Evolutionary conservation across 2,329 filamentous ascomycete species (phyloP), one percentile per base, ranked within the genome.

Genomic region (Cladosporium sp.): DNA sequence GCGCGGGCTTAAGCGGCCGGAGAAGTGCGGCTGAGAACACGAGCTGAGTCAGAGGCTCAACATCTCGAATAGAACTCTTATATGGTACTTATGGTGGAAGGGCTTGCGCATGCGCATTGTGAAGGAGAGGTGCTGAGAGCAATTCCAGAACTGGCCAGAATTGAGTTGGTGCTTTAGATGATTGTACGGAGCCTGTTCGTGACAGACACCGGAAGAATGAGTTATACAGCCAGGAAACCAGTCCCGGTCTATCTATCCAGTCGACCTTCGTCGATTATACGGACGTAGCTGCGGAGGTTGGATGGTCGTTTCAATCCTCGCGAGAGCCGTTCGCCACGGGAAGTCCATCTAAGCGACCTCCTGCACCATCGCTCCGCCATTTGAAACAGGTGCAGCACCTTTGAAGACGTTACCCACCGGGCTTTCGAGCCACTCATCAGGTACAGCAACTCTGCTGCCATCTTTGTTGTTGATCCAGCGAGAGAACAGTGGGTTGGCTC

Each of bases 401-500:
- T 71, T 68, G 72, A 92, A 91, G 5, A 90, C 75, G 36, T 76
- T 79, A 4, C 90, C 90, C 0, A 82, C 80, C 0, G 90, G 89
- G 0, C 84, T 84, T 11, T 83, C 82, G 30, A 93, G 74, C 81
- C 92, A 88, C 72, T 91, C 89, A 5, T 85, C 83, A 0, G 91
- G 88, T 13, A 93, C 85, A 26, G 83, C 87, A 8, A 93, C 78
- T 3, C 81, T 79, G 67, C 82, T 87, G 11, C 91, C 90, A 23
- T 85, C 89, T 25, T 84, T 81, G 72, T 85, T 87, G 72, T 80
- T 90, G 61, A 91, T 81, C 86, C 90, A 93, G 65, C 91, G 85
- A 25, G 91, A 82, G 69, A 89, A 89, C 8, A 88, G 79, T 1
- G 88, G 83, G 67, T 86, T 83, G 0, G 88, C 66, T 43, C 67